phyloP scores from a whole-genome alignment of 495 filamentous ascomycete species.

The Xylaria flabelliformis region DNA sequence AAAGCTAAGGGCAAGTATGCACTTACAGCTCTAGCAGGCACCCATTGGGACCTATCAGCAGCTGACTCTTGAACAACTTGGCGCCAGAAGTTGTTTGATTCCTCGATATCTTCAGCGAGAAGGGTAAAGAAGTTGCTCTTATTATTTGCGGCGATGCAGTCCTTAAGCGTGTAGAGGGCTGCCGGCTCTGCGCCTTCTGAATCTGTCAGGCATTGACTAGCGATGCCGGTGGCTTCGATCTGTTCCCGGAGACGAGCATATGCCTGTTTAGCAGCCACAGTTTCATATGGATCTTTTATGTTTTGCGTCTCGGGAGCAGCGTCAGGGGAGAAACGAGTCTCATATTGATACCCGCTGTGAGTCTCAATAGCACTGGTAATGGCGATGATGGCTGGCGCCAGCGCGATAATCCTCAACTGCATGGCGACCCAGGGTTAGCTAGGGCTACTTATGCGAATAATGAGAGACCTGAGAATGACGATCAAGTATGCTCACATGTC shows the following conservation, averaged over 20 bases:
- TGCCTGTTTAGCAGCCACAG: constrained; percentile 18
- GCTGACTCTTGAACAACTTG: constrained; percentile 28
- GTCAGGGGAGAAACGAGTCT: constrained; percentile 25
- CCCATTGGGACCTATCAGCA: constrained; percentile 29
- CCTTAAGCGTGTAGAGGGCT: constrained; percentile 26
- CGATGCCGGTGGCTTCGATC: constrained; percentile 22
- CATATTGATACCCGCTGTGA: constrained; percentile 25
- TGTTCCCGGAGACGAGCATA: constrained; percentile 22
- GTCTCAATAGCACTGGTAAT: constrained; percentile 16
- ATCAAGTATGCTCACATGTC: not conserved
- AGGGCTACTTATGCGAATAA: not conserved
- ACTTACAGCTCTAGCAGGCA: constrained; percentile 31
- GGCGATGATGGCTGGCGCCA: constrained; percentile 7
- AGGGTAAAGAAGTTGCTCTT: constrained; percentile 28
- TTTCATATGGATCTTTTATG: constrained; percentile 28
- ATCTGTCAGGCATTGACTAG: constrained; percentile 12
- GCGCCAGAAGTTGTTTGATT: constrained; percentile 35
- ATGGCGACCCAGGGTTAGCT: not conserved
- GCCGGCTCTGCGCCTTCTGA: not conserved
- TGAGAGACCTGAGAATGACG: not conserved
- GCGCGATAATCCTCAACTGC: constrained; percentile 14
- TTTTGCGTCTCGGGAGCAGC: constrained; percentile 12
- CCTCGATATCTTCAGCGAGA: constrained; percentile 33
- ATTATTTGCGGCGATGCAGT: constrained; percentile 25
- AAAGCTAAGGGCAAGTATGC: not conserved